phyloP scores from a whole-genome alignment of 2,329 filamentous ascomycete species.

The Beauveria sp. region DNA sequence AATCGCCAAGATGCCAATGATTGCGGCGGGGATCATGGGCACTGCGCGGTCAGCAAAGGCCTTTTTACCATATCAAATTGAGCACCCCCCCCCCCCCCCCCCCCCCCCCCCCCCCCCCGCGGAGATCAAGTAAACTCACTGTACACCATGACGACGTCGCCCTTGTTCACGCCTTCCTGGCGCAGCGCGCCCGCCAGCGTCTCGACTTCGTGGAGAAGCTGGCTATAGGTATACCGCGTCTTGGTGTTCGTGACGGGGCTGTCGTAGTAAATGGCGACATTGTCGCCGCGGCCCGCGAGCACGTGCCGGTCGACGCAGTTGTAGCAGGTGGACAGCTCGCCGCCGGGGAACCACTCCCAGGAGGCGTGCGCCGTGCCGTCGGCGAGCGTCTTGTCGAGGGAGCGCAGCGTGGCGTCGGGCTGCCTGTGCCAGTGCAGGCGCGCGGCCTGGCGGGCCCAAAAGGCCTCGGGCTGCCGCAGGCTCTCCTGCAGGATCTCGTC shows the following conservation, averaged over 20 bases:
- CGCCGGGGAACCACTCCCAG: slow-evolving; percentile 88
- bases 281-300: slow-evolving; percentile 63
- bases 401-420: slow-evolving; percentile 55
- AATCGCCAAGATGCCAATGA: slow-evolving; percentile 80
- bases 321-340: slow-evolving; percentile 84
- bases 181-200: slow-evolving; percentile 72
- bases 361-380: slow-evolving; percentile 59
- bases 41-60: slow-evolving; percentile 38
- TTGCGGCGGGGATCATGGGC: slow-evolving; percentile 99
- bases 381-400: slow-evolving; percentile 54
- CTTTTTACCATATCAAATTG: no score
- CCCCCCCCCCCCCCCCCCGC: no score
- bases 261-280: slow-evolving; percentile 77
- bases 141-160: slow-evolving; percentile 85
- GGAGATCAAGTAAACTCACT: slow-evolving; percentile 43
- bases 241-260: slow-evolving; percentile 73
- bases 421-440: slow-evolving; percentile 75
- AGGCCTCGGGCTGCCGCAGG: slow-evolving; percentile 45
- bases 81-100: no score
- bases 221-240: slow-evolving; percentile 63
- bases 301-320: slow-evolving; percentile 91
- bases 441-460: slow-evolving; percentile 67
- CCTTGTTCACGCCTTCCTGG: slow-evolving; percentile 73
- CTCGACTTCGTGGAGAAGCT: slow-evolving; percentile 74
- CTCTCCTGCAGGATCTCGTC: slow-evolving; percentile 30